Evolutionary conservation across 257 asterid species (phyloP).

Genomic region (Penstemon eatonii): DNA sequence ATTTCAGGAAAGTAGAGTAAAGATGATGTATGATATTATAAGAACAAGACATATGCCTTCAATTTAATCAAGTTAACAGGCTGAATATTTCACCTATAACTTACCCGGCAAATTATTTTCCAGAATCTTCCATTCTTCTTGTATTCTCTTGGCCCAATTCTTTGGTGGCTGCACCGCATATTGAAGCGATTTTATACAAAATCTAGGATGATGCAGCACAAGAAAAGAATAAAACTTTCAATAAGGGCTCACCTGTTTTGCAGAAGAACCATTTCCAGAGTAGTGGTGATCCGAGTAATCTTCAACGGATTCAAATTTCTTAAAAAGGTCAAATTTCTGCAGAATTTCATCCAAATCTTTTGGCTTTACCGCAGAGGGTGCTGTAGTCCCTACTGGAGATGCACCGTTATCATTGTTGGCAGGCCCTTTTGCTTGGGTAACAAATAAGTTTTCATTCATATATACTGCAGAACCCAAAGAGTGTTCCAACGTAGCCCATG

Average conservation of each 20-base stretch:
- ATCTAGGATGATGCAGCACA: slow-evolving; percentile 3
- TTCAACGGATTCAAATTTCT: slow-evolving; percentile 74
- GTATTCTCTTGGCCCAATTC: slow-evolving; percentile 85
- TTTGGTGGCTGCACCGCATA: slow-evolving; percentile 54
- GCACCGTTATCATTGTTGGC: slow-evolving; percentile 29
- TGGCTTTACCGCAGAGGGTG: slow-evolving; percentile 29
- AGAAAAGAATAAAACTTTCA: slow-evolving; percentile 7
- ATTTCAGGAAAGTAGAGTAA: not conserved
- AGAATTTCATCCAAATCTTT: slow-evolving; percentile 45
- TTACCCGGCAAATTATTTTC: slow-evolving; percentile 87
- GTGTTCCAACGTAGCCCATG: slow-evolving; percentile 29
- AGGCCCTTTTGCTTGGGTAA: slow-evolving; percentile 27
- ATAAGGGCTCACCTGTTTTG: slow-evolving; percentile 44
- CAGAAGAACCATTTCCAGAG: slow-evolving; percentile 36
- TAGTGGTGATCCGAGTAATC: slow-evolving; percentile 71
- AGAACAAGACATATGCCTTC: not conserved
- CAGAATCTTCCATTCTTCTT: slow-evolving; percentile 90
- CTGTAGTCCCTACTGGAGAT: slow-evolving; percentile 38
- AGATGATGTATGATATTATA: not conserved
- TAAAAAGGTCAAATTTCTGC: slow-evolving; percentile 47
- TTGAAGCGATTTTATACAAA: slow-evolving; percentile 12
- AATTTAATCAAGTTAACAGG: slow-evolving; percentile 5
- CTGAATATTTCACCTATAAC: not conserved
- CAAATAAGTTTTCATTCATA: slow-evolving; percentile 28
- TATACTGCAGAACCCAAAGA: slow-evolving; percentile 31